Conservation (phyloP, 805 yeast species). For the Saturnispora saitoi region DNA sequence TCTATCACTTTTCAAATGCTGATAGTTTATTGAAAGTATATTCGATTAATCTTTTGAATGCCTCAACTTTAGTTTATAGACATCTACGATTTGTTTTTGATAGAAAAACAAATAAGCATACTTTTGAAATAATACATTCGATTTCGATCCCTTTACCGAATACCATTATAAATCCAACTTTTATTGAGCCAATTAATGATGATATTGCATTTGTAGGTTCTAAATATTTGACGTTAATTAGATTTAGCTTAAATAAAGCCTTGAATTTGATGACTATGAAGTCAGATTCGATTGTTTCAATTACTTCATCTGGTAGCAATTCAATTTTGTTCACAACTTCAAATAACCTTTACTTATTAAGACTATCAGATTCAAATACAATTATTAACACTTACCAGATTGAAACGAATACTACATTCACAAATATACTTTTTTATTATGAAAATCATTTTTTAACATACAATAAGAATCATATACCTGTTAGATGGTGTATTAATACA, state of each 20-base stretch:
- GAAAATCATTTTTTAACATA: neutral
- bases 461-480: neutral
- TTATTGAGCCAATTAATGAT: neutral
- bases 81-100: neutral
- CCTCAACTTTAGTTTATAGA: neutral
- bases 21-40: neutral
- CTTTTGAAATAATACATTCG: neutral
- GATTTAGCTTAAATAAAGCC: neutral
- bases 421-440: neutral
- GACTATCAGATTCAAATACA: neutral
- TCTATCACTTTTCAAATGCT: neutral
- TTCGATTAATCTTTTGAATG: neutral
- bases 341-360: neutral
- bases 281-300: neutral
- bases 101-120: neutral
- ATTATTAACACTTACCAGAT: neutral
- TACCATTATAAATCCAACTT: neutral
- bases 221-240: neutral
- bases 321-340: neutral
- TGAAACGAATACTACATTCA: neutral
- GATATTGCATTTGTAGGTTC: neutral
- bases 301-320: neutral
- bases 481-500: neutral
- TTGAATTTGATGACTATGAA: neutral
- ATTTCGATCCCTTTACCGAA: too few relatives aligned